These are phyloP conservation scores for Fusarium sp. DNA, from an alignment of 2,329 filamentous ascomycete species.

Conservation along the genomic window DNA sequence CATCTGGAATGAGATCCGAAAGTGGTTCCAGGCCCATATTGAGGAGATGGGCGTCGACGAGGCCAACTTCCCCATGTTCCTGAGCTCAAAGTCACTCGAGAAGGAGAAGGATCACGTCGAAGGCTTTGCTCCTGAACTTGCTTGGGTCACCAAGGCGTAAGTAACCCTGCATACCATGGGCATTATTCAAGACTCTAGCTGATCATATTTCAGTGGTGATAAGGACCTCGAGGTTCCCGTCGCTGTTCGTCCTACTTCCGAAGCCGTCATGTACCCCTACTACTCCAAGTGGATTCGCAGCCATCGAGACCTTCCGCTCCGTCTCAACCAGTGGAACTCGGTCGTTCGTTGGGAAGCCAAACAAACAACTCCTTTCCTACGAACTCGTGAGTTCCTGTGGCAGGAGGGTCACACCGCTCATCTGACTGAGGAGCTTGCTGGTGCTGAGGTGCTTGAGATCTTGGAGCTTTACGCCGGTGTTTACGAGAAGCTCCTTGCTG, in stretches of 20 bases:
- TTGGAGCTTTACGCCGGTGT: constrained; percentile 92
- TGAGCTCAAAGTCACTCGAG: constrained; percentile 88
- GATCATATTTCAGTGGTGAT: constrained; percentile 73
- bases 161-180: constrained; percentile 47
- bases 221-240: constrained; percentile 88
- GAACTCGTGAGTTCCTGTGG: constrained; percentile 96
- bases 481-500: constrained; percentile 93
- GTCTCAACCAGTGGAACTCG: constrained; percentile 98
- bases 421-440: constrained; percentile 84
- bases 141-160: constrained; percentile 88
- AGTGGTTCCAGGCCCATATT: constrained; percentile 80
- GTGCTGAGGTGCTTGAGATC: constrained; percentile 90
- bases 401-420: constrained; percentile 96
- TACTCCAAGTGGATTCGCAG: constrained; percentile 97
- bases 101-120: constrained; percentile 97
- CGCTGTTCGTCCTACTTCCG: constrained; percentile 76
- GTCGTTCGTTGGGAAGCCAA: constrained; percentile 96
- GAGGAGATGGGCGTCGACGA: constrained; percentile 94
- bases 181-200: neutral
- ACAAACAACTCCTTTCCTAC: constrained; percentile 86
- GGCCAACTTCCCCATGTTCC: constrained; percentile 96
- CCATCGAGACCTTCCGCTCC: constrained; percentile 92
- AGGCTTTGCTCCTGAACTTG: constrained; percentile 94
- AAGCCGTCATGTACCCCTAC: constrained; percentile 94
- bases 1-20: constrained; percentile 75